These are phyloP conservation scores for Biancaea sappan DNA, from an alignment of 306 rosid genomes.

Conservation along the genomic window DNA sequence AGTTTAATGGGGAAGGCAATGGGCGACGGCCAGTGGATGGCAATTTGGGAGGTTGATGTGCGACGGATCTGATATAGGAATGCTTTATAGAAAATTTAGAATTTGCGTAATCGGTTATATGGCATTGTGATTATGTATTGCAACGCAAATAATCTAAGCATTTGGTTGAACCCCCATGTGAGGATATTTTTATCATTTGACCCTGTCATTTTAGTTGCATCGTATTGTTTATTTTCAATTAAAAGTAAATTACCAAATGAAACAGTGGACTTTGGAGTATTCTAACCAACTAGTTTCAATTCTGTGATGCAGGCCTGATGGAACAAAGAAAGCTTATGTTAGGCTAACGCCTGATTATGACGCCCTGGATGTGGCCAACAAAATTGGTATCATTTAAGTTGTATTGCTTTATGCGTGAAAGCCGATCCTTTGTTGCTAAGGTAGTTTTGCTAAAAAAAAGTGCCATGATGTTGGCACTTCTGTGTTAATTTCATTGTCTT, in stretches of 20 bases:
- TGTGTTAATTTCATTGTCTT: constrained; percentile 14
- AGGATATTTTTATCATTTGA: neutral
- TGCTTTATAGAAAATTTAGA: neutral
- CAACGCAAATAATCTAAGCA: neutral
- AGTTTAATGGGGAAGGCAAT: too few relatives aligned
- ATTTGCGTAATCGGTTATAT: neutral
- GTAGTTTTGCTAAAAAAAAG: constrained; percentile 53
- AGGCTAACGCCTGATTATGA: constrained; percentile 85
- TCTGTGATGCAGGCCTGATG: constrained; percentile 73
- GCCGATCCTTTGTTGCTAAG: constrained; percentile 31
- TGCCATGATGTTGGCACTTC: constrained; percentile 31
- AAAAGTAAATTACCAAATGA: neutral
- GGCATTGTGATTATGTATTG: neutral
- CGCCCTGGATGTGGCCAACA: constrained; percentile 94
- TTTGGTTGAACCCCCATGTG: neutral
- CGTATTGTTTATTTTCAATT: neutral
- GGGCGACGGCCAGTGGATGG: too few relatives aligned
- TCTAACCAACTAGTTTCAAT: neutral
- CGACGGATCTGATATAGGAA: neutral
- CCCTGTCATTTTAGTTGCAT: neutral
- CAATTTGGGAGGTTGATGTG: too few relatives aligned
- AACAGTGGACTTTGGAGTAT: neutral
- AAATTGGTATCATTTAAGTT: constrained; percentile 83
- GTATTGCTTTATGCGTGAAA: constrained; percentile 19
- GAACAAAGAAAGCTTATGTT: constrained; percentile 93